These are phyloP conservation scores for Mesembryanthemum crystallinum DNA, from an alignment of 148 eudicot genomes.

Conservation along the genomic window DNA sequence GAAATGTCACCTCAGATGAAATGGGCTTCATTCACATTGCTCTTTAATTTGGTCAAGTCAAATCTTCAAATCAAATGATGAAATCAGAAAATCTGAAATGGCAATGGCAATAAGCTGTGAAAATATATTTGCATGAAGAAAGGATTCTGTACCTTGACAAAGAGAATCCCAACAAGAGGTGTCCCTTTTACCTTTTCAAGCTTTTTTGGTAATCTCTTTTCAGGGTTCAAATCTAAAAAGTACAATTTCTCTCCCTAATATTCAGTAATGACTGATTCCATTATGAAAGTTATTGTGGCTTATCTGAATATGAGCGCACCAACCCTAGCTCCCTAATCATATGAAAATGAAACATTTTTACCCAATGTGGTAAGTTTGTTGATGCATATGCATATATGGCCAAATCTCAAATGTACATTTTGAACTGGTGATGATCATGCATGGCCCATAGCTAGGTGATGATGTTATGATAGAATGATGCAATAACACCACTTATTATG, in stretches of 20 bases:
- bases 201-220: constrained; percentile 18
- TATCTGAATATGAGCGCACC: neutral
- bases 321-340: neutral
- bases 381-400: neutral
- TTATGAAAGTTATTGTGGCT: neutral
- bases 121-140: constrained; percentile 2
- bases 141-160: constrained; percentile 30
- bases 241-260: constrained; percentile 18
- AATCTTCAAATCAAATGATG: constrained; percentile 26
- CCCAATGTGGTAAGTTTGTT: neutral
- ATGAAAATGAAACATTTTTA: neutral
- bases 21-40: neutral
- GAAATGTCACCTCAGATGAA: neutral
- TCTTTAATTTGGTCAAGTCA: constrained; percentile 24
- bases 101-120: neutral
- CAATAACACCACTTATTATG: no score
- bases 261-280: neutral
- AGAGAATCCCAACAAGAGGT: constrained; percentile 26
- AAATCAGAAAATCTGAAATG: constrained; percentile 20
- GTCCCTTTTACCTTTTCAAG: constrained; percentile 22
- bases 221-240: constrained; percentile 6
- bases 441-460: no score
- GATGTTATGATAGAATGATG: no score
- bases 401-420: no score
- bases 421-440: no score